Conservation (phyloP, 2,329 filamentous ascomycete species). For the Teratosphaeria destructans region DNA sequence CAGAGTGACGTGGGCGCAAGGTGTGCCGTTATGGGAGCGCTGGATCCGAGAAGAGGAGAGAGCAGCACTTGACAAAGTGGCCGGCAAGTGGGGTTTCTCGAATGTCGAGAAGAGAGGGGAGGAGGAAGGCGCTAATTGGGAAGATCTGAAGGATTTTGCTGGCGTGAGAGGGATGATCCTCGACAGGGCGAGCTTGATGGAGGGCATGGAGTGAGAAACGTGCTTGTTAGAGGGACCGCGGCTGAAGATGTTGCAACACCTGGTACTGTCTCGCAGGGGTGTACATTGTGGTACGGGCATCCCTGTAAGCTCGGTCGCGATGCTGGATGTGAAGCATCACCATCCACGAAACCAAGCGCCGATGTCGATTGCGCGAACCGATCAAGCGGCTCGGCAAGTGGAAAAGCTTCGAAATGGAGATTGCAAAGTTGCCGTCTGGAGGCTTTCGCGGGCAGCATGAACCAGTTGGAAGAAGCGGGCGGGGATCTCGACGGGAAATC, state of each 20-base stretch:
- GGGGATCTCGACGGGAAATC: not conserved
- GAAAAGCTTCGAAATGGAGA: not conserved
- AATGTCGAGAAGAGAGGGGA: slow-evolving; percentile 71
- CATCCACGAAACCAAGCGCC: not conserved
- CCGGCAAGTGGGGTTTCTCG: slow-evolving; percentile 83
- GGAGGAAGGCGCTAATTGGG: slow-evolving; percentile 86
- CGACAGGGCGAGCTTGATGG: slow-evolving; percentile 81
- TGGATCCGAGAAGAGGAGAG: slow-evolving; percentile 89
- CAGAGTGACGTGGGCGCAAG: slow-evolving; percentile 79
- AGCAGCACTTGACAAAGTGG: slow-evolving; percentile 74
- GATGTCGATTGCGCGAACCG: not conserved
- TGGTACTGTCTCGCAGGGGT: not conserved
- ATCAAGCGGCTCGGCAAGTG: not conserved
- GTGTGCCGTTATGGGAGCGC: slow-evolving; percentile 66
- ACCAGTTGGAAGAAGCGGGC: not conserved
- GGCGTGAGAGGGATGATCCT: slow-evolving; percentile 78
- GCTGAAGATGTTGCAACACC: not conserved
- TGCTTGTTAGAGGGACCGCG: not conserved
- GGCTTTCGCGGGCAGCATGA: not conserved
- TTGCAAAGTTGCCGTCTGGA: not conserved
- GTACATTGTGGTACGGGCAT: not conserved
- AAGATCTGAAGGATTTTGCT: slow-evolving; percentile 71
- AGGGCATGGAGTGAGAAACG: slow-evolving; percentile 64
- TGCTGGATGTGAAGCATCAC: not conserved
- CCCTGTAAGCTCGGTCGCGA: not conserved